phyloP scores from a whole-genome alignment of 192 early-diverging fungal species.

The Coemansia sp. region DNA sequence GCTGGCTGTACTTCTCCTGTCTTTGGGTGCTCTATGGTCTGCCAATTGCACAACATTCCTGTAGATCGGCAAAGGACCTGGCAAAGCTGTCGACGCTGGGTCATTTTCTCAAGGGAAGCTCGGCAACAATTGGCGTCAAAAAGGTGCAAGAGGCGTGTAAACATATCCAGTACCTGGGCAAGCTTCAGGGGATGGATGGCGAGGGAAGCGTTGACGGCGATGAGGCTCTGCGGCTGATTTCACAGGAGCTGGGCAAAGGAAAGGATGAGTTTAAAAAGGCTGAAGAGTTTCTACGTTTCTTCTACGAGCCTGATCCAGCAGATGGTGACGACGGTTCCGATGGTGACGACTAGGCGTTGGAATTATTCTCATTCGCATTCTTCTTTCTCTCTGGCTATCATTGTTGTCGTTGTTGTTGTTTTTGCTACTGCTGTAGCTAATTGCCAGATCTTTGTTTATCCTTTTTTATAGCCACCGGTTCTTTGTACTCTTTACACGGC shows the following conservation, averaged over 20 bases:
- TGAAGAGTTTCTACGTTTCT: constrained; percentile 63
- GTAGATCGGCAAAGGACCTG: constrained; percentile 59
- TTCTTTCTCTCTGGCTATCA: no score
- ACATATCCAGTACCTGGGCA: constrained; percentile 84
- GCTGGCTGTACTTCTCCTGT: neutral
- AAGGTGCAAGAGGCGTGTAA: constrained; percentile 83
- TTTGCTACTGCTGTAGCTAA: no score
- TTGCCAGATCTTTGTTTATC: no score
- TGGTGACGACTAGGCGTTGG: neutral
- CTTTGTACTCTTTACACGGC: no score
- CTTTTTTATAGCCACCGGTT: no score
- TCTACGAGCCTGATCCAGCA: constrained; percentile 58
- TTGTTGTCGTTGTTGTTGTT: no score
- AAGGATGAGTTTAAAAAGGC: constrained; percentile 74
- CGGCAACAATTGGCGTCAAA: constrained; percentile 78
- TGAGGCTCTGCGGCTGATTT: constrained; percentile 62
- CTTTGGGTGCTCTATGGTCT: constrained; percentile 5
- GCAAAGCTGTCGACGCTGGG: constrained; percentile 73
- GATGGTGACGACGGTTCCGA: constrained; percentile 17
- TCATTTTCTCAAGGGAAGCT: constrained; percentile 92
- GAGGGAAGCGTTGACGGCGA: constrained; percentile 53
- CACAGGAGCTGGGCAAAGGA: constrained; percentile 58
- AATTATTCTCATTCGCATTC: no score
- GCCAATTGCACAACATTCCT: neutral
- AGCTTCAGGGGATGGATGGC: constrained; percentile 48